Percentiles rank a stretch among this genome's conserved stretches.
These are phyloP conservation scores for Gryganskiella cystojenkinii DNA, from an alignment of 192 early-diverging fungal species.

Conservation along the genomic window DNA sequence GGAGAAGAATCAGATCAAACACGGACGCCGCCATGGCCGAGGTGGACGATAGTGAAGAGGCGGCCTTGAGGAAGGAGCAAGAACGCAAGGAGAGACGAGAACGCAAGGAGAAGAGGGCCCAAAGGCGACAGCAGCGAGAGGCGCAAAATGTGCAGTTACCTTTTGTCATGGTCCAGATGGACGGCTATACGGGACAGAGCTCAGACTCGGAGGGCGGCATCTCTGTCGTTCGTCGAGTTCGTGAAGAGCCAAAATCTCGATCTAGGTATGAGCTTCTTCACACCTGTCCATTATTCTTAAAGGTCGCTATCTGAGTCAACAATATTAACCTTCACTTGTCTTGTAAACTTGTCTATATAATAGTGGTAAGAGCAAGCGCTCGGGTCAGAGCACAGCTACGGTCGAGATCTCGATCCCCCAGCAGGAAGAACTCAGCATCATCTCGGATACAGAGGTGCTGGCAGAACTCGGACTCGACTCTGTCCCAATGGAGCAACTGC, in stretches of 20 bases:
- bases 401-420: constrained; percentile 42
- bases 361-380: constrained; percentile 26
- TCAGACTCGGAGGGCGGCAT: constrained; percentile 45
- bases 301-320: not conserved
- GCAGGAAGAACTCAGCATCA: constrained; percentile 34
- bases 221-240: constrained; percentile 28
- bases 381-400: constrained; percentile 13
- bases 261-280: constrained; percentile 14
- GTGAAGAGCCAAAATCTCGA: constrained; percentile 13
- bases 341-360: not conserved
- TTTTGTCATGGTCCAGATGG: constrained; percentile 32
- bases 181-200: constrained; percentile 28
- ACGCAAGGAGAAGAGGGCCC: constrained; percentile 28
- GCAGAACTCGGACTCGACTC: constrained; percentile 37
- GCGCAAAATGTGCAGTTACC: constrained; percentile 27
- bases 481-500: constrained; percentile 20
- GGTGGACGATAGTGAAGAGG: constrained; percentile 19
- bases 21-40: not conserved
- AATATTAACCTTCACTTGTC: not conserved
- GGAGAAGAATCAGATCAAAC: not conserved
- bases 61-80: constrained; percentile 15
- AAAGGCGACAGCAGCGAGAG: constrained; percentile 19
- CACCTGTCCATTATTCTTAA: not conserved
- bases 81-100: constrained; percentile 21
- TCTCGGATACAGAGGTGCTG: constrained; percentile 47